Base-by-base conservation (phyloP, 345 rosid species). In the Turritis glabra region DNA sequence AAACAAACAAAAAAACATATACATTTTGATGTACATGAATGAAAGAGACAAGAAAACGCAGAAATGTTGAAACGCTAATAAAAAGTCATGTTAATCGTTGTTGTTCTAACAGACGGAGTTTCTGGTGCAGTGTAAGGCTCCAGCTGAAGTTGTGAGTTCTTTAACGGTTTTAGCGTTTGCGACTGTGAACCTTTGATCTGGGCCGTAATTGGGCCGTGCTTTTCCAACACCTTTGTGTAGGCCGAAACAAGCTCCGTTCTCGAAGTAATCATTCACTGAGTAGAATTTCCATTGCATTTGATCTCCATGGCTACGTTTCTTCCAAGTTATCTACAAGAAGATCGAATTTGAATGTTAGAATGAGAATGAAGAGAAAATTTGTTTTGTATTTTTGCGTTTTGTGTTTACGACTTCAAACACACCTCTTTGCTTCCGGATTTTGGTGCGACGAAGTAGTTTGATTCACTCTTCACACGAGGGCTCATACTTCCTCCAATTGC, bases 401-500 rank as follows among this genome's bases (percentile, higher is more conserved):
- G 5, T 10, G n/a, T 15, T 25, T 48, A 25, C 1, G 37, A 40
- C n/a, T 65, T 30, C n/a, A 44, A 12, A 60, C 58, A 8, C 25
- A 85, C 87, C 88, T 85, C 88, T 71, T 89, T 85, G 57, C 59
- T 81, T 44, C 76, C 83, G 1, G 65, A 46, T 58, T 79, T 43
- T 43, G 90, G 89, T 17, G 95, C 92, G 1, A 91, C 80, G 44
- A 91, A 93, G 40, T 78, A 82, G 76, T 89, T 90, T 66, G 93
- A 74, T 74, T 90, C 88, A 60, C 97, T 90, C 78, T 86, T 88
- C 13, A 89, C 88, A 70, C 88, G 86, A 7, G 97, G 97, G 48
- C 77, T 82, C 87, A 80, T 81, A 80, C 96, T 93, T 80, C 96
- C 96, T 37, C 96, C 92, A 52, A 93, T 87, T 37, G 96, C 96